Base-by-base conservation (phyloP, 78 protist genomes). In the Dictyostelium firmibasis region DNA sequence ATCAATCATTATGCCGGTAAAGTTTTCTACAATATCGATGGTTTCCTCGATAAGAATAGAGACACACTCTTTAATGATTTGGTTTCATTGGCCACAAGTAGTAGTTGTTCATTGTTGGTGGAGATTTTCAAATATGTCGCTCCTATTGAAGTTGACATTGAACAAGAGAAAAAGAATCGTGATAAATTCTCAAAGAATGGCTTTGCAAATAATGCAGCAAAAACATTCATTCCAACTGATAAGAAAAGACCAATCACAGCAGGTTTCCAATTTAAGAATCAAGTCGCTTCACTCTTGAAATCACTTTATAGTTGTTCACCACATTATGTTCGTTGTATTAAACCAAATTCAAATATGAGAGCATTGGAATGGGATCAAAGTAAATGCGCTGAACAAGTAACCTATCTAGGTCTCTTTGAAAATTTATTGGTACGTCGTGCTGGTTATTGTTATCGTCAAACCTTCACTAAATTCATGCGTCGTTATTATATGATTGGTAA, bases 1-100 rank as follows among this genome's bases (percentile, higher is more conserved):
- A 85, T 97, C 43, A 43, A 60, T 36, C 98, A 97, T 88, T 95
- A 77, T 53, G 98, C 98, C 18, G 97, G 98, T 41, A 88, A 69
- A 83, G 98, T 94, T 7, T 43, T 47, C 38, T 99, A 99, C 95
- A 76, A 14, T n/a, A 43, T 89, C 38, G 81, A 14, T 25, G 98
- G 97, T 31, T 99, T 99, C 95, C 84, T 97, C 33, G 98, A 96
- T 85, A 98, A 97, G 94, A 98, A 98, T 93, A 92, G 98, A 67
- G 99, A 98, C 76, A 27, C 95, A 35, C 86, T 97, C 16, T 78
- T 78, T 20, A 62, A 76, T 31, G 97, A 93, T 67, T 35, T 97
- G 4, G 78, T 85, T 31, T 8, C 41, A 20, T 44, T 86, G 53
- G 93, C 94, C 29, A 53, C 79, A 4, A 50, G 87, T 6, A 41